Conservation (phyloP, 2,329 filamentous ascomycete genomes). For the Monosporascus sp. region DNA sequence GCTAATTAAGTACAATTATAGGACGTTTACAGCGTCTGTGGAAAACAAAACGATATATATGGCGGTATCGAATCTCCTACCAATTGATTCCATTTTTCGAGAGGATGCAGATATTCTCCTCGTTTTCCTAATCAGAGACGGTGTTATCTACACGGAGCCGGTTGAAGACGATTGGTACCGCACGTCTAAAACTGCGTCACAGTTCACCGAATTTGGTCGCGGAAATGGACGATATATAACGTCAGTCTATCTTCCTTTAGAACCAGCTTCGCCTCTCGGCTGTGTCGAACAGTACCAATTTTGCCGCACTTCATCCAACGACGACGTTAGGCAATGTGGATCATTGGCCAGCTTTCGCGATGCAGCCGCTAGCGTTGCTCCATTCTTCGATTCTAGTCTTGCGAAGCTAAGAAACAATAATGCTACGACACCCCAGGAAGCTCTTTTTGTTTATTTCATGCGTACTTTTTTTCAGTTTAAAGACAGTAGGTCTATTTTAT, state of each 20-base stretch:
- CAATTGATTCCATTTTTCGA: not conserved
- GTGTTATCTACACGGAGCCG: not conserved
- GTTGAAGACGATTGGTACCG: not conserved
- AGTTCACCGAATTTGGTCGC: too few species aligned
- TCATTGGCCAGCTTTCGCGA: not conserved
- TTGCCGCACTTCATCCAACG: not conserved
- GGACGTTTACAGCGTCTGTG: not conserved
- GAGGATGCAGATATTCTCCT: not conserved
- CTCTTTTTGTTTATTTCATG: not conserved
- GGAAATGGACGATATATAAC: too few species aligned
- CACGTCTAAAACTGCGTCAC: not conserved
- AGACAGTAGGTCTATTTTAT: not conserved
- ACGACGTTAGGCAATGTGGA: not conserved
- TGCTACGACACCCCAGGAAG: not conserved
- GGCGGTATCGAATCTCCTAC: not conserved
- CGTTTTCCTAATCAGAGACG: not conserved
- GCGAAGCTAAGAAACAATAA: not conserved
- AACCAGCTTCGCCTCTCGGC: conserved; percentile 5
- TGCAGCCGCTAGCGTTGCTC: not conserved
- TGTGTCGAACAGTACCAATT: conserved; percentile 9
- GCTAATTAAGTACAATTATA: not conserved
- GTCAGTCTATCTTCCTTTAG: not conserved
- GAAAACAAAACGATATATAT: not conserved
- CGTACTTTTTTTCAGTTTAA: not conserved
- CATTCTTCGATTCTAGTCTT: not conserved